phyloP scores from a whole-genome alignment of 352 stramenopile genomes.

The Phytophthora macrochlamydospora region DNA sequence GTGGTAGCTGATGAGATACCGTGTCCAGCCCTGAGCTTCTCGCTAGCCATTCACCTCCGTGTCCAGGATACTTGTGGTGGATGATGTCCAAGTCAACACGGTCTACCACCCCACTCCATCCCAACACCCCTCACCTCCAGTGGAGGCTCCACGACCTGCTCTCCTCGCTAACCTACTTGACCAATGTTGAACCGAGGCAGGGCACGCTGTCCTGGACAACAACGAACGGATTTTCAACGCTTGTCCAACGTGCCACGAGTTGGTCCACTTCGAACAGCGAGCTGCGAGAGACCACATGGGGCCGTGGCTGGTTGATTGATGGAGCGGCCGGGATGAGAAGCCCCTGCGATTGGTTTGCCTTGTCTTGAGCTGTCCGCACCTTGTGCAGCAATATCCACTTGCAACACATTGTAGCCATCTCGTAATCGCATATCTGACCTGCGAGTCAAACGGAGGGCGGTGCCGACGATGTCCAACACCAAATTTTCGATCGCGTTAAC shows the following conservation, averaged over 20 bases:
- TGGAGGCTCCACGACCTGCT: no score
- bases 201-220: no score
- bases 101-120: no score
- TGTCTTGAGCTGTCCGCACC: background rate
- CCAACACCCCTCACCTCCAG: no score
- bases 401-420: background rate
- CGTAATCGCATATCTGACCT: background rate
- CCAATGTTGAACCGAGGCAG: no score
- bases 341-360: background rate
- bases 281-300: constrained; percentile 11
- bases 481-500: background rate
- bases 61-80: no score
- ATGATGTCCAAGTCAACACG: no score
- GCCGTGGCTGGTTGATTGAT: constrained; percentile 17
- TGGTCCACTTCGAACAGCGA: constrained; percentile 10
- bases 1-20: no score
- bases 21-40: no score
- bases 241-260: background rate
- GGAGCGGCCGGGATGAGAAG: constrained; percentile 18
- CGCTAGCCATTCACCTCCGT: no score
- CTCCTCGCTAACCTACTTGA: no score
- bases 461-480: background rate
- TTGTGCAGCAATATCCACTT: background rate
- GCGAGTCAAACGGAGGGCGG: background rate
- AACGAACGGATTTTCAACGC: no score